Base-by-base conservation (phyloP, 2,329 filamentous ascomycete genomes). In the Amauroascus verrucosus region DNA sequence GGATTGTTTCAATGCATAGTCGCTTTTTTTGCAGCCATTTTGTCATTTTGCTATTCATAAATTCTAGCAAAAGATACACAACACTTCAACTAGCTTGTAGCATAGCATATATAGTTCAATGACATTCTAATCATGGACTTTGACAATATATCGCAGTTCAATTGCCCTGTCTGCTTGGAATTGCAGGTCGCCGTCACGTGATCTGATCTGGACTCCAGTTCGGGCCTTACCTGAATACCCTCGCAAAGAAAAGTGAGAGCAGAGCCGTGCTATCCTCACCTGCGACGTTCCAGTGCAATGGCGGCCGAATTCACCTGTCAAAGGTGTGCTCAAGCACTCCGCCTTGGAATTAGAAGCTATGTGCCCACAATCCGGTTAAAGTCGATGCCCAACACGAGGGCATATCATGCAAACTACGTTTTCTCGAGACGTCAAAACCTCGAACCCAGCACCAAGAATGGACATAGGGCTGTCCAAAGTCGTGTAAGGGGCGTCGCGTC, bases 261-360 rank as follows among this genome's bases (percentile, higher is more conserved):
- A 30, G n/a, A 22, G n/a, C 16, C 32, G 28, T 9, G 6, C 22
- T 13, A 44, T 33, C 20, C n/a, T 16, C 24, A 38, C 44, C 7
- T 13, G 11, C 28, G 8, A 32, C 26, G 9, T 24, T 9, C 22
- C 38, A 14, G 28, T 33, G 59, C 61, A 62, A 72, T 72, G 69
- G 62, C 67, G 53, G 63, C 62, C 50, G 67, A 69, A 56, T 67
- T 70, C 57, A 70, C 68, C 46, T 72, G 70, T 62, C 64, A 64
- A 43, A 67, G 65, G 54, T 72, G 70, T 59, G 59, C 69, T 47
- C 68, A 68, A 57, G 64, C 62, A 44, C 61, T 72, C 26, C 62
- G 62, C 30, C 62, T 65, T 47, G 60, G 63, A n/a, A 58, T 61
- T 40, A 58, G 63, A 48, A 55, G 59, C 28, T 57, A 61, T 46